Evolutionary conservation across 208 protist species (phyloP), one percentile per base, ranked within the genome.

Genomic region (Angomonas ambiguus): DNA sequence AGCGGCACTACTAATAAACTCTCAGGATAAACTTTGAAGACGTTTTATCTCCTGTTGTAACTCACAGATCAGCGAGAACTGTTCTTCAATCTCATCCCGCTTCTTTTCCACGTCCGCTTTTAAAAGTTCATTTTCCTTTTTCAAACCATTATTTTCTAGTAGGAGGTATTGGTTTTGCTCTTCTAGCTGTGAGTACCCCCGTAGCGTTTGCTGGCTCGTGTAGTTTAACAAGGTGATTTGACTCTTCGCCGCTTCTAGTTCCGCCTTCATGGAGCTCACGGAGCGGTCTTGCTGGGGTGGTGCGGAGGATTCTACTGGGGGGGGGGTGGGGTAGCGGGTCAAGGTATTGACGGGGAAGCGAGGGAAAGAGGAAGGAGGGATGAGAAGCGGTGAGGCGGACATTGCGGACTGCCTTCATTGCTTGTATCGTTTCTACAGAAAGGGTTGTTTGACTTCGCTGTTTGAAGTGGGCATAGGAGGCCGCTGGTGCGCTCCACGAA

Each of bases 211-310:
- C 61, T 82, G 49, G 61, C 72, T 92, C 20, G 71, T 71, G 8
- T 65, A 56, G 61, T 83, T 84, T 6, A 88, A 62, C n/a, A 94
- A 71, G 31, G 51, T 49, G 20, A 94, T 91, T 51, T 94, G 88
- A 22, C 71, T 72, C n/a, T 73, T 79, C 0, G 85, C 78, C 0
- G 76, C 72, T 16, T 72, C 67, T 51, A 87, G 74, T 22, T 80
- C 68, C 18, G 20, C 4, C 34, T 51, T 62, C 2, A 62, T 20
- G 16, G 34, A 20, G 8, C 11, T 51, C 2, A 42, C 11, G 18
- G 57, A 18, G 3, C 11, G 5, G 5, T 62, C 57, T 6, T 28
- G 18, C 18, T 28, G 57, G 3, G 25, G 31, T 24, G 31, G 10
- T 24, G 3, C 57, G 16, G 31, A n/a, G 18, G 24, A 13, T 8